phyloP scores from a whole-genome alignment of 805 yeast genomes.

The Candida broadrunensis region DNA sequence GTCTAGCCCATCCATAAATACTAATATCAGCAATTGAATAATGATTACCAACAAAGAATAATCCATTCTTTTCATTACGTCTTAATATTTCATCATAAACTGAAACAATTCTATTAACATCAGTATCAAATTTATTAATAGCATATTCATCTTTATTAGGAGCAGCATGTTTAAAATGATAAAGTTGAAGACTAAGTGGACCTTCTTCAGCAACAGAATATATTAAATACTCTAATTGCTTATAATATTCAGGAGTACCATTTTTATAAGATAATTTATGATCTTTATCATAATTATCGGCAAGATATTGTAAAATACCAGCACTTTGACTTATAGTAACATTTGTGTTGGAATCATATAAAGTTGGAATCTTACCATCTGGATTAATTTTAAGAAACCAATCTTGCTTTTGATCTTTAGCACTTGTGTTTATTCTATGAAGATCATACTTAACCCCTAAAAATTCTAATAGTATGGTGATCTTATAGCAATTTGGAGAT shows the following conservation, averaged over 20 bases:
- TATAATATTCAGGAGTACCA: conserved; percentile 45
- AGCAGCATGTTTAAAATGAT: conserved; percentile 44
- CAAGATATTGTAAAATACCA: conserved; percentile 58
- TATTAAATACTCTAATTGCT: conserved; percentile 48
- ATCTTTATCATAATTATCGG: conserved; percentile 58
- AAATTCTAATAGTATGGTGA: conserved; percentile 38
- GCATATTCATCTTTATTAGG: conserved; percentile 53
- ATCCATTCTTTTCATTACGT: conserved; percentile 41
- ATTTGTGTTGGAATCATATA: conserved; percentile 42
- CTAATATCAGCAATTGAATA: conserved; percentile 58
- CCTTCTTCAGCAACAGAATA: conserved; percentile 53
- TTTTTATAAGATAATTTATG: conserved; percentile 40
- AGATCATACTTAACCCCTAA: conserved; percentile 41
- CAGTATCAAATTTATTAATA: conserved; percentile 47
- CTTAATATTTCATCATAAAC: conserved; percentile 51
- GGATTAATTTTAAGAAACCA: conserved; percentile 59
- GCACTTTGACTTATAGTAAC: conserved; percentile 55
- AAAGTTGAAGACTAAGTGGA: conserved; percentile 61
- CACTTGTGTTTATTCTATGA: conserved; percentile 38
- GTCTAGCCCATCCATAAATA: conserved; percentile 42
- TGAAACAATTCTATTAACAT: conserved; percentile 49
- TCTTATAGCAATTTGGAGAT: conserved; percentile 47
- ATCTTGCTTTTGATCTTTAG: conserved; percentile 49
- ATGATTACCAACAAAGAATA: conserved; percentile 56
- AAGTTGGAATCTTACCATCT: conserved; percentile 61